Evolutionary conservation across 495 filamentous ascomycete species (phyloP), one percentile per base, ranked within the genome.

Genomic region (Aspergillus mulundensis): DNA sequence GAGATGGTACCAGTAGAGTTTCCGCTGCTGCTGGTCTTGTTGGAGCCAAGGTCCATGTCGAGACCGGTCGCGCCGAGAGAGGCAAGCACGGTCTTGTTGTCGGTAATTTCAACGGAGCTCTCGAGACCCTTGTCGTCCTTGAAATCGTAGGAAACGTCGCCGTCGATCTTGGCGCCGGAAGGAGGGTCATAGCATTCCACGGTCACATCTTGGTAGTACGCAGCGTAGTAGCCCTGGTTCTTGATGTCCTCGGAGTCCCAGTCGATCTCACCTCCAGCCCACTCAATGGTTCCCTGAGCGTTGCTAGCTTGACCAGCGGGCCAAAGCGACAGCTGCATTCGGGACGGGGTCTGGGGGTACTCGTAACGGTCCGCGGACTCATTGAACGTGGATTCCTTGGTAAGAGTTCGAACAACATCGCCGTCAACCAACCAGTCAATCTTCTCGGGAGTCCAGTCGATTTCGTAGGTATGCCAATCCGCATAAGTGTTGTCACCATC

Each of bases 281-380:
- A 98, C 45, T 83, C 81, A 58, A 96, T 83, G 15, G 94, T 97
- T 57, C 95, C 94, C 63, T 85, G 53, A 24, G 82, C 88, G 66
- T 95, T 96, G 70, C 81, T 80, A 19, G 84, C 70, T 44, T 86
- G 79, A 63, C 94, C 94, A 59, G 89, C 94, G 55, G 94, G 95
- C 94, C 94, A 98, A 66, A 97, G 83, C 12, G 95, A 97, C 58
- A 98, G 77, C 75, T 97, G 88, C 49, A 98, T 82, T 59, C 94
- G 89, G n/a, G 95, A 70, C 3, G 94, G 94, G 2, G 90, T 95
- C 73, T 97, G 94, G 16, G 94, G 94, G 79, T 82, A 98, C 62
- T 87, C 77, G 82, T 86, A 98, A 63, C 83, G 84, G 70, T 93
- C 88, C 60, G 83, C 64, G 7, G 89, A 96, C 7, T 77, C 74